Conservation (phyloP, 2,329 filamentous ascomycete species). For the Venturia pyrina region DNA sequence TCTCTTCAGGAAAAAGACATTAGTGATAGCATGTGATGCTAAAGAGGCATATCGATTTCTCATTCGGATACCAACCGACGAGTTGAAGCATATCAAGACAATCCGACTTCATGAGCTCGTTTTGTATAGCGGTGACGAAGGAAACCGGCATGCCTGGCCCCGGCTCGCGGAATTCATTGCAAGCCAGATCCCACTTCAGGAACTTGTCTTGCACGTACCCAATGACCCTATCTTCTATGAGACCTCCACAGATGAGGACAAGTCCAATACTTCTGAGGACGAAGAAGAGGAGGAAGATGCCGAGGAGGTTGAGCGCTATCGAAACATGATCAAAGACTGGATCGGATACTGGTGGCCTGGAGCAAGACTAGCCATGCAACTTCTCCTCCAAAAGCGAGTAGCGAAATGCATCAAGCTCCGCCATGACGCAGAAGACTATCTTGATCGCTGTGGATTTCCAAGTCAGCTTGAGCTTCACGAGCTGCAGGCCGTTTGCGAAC, state of each 20-base stretch:
- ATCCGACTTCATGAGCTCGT: constrained; percentile 3
- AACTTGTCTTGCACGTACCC: not conserved
- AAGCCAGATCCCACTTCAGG: not conserved
- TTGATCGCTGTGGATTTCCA: not conserved
- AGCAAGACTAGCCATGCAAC: not conserved
- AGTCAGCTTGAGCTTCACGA: not conserved
- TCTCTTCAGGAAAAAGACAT: not conserved
- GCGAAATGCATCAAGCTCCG: not conserved
- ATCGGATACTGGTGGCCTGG: not conserved
- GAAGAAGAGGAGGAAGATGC: not conserved
- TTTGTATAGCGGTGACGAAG: not conserved
- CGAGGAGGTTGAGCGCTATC: not conserved
- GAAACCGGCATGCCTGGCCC: not conserved
- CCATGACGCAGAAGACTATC: not conserved
- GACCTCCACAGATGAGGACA: not conserved
- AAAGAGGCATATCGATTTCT: not conserved
- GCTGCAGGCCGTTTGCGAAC: not conserved
- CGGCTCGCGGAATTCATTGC: not conserved
- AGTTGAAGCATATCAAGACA: not conserved
- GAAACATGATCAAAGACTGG: not conserved
- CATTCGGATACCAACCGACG: not conserved
- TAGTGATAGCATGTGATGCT: not conserved
- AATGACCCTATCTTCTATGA: not conserved
- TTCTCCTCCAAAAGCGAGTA: not conserved
- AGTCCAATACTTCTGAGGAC: not conserved